Evolutionary conservation across 1,284 basidiomycete genomes (phyloP).

Genomic region (Trametes hirsuta): DNA sequence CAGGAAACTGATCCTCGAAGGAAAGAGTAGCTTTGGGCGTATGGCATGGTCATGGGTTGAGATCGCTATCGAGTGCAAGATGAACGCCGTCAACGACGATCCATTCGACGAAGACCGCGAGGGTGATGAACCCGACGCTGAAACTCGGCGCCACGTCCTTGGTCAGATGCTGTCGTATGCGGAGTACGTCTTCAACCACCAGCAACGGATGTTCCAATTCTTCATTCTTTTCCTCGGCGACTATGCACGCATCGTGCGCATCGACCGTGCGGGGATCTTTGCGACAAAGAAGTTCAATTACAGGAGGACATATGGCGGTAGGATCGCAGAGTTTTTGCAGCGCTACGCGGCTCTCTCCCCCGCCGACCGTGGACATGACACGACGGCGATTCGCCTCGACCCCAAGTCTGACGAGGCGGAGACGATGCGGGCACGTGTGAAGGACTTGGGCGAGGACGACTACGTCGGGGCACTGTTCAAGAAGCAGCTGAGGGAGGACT

Average conservation of each 20-base stretch:
- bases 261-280: constrained; percentile 10
- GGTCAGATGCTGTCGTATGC: not conserved
- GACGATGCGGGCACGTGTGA: not conserved
- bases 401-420: not conserved
- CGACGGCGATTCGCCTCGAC: not conserved
- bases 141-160: not conserved
- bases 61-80: constrained; percentile 5
- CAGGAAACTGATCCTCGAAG: not conserved
- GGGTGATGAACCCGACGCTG: not conserved
- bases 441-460: constrained; percentile 6
- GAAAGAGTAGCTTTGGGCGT: not conserved
- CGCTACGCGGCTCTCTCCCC: not conserved
- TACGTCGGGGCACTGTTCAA: not conserved
- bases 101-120: not conserved
- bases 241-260: constrained; percentile 4
- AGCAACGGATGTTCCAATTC: constrained; percentile 11
- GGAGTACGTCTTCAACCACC: not conserved
- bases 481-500: not conserved
- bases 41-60: not conserved
- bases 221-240: constrained; percentile 6
- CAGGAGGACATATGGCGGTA: not conserved
- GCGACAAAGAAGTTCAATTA: constrained; percentile 9
- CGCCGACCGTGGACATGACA: constrained; percentile 8
- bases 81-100: not conserved
- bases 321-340: constrained; percentile 3